phyloP scores from a whole-genome alignment of 768 basidiomycete genomes.

The Goffeauzyma gilvescens region DNA sequence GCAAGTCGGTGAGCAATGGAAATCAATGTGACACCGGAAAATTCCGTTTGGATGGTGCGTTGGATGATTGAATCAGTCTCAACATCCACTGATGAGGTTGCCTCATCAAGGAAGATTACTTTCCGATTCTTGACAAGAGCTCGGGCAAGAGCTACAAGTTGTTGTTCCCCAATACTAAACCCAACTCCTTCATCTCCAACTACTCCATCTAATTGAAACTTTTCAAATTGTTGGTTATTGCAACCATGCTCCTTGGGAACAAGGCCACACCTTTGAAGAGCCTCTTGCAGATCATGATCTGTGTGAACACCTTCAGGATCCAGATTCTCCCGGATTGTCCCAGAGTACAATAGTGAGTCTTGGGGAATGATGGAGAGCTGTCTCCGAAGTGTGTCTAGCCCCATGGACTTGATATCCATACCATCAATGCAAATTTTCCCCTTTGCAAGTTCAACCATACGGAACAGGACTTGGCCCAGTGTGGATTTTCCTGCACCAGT shows the following conservation, averaged over 20 bases:
- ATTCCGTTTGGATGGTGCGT: slow-evolving; percentile 46
- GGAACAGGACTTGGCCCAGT: slow-evolving; percentile 38
- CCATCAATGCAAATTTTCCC: slow-evolving; percentile 41
- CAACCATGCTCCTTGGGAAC: slow-evolving; percentile 6
- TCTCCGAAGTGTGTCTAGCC: slow-evolving; percentile 40
- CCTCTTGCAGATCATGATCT: slow-evolving; percentile 46
- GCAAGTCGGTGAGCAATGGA: slow-evolving; percentile 16
- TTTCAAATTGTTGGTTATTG: slow-evolving; percentile 36
- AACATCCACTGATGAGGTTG: slow-evolving; percentile 1
- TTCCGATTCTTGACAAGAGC: slow-evolving; percentile 46
- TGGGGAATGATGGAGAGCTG: slow-evolving; percentile 53
- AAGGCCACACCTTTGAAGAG: slow-evolving; percentile 45
- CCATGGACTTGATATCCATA: slow-evolving; percentile 36
- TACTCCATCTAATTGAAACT: slow-evolving; percentile 46
- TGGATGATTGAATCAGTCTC: slow-evolving; percentile 44
- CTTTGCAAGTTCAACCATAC: slow-evolving; percentile 42
- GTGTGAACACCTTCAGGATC: slow-evolving; percentile 41
- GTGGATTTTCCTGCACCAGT: slow-evolving; percentile 44
- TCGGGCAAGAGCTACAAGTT: slow-evolving; percentile 45
- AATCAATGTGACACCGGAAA: slow-evolving; percentile 26
- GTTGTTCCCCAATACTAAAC: slow-evolving; percentile 46
- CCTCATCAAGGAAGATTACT: slow-evolving; percentile 34
- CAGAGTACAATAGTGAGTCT: slow-evolving; percentile 40
- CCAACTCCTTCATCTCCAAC: slow-evolving; percentile 46
- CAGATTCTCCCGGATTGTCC: slow-evolving; percentile 35